Evolutionary conservation across 2,329 filamentous ascomycete species (phyloP), one percentile per base, ranked within the genome.

Genomic region (Neopestalotiopsis clavispora): DNA sequence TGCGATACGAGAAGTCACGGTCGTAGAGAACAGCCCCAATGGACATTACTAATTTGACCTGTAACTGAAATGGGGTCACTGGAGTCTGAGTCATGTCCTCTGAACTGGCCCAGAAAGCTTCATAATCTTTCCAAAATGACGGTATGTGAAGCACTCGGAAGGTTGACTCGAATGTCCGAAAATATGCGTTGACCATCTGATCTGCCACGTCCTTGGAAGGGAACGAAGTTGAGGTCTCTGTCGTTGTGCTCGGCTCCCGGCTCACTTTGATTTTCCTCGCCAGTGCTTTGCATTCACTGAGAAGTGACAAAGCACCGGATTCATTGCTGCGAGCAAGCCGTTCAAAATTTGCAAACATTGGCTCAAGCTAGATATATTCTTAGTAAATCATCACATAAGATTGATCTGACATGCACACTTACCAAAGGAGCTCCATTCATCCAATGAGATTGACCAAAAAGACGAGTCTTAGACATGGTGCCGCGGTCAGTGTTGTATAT

Each of bases 381-480:
- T 10, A 42, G 14, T 62, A 28, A 38, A 13, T 14, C n/a, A 20
- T n/a, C 72, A 76, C 65, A 23, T n/a, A 4, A 52, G 6, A 32
- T 57, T 42, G 23, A 38, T 13, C 10, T 20, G 20, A 30, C 34
- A n/a, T 2, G 20, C 13, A 9, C 40, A 69, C 82, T 75, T 73
- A 88, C 86, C 59, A 86, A 71, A 0, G 79, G 72, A 12, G 86
- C 75, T 1, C 80, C 80, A 69, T 85, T 87, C n/a, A 88, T 81
- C 84, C 86, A 89, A 72, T 89, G 86, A 38, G 85, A 88, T 72
- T 84, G 84, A 0, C 88, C 88, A 72, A 89, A 87, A 1, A 89
- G 74, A 0, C 87, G 82, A 0, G 84, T 85, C 73, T 90, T 91
- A 70, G 88, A 85, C 23, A 83, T 80, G 9, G 87, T 77, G n/a